Base-by-base conservation (phyloP, 2,329 filamentous ascomycete genomes). In the Epichloe hybrida region DNA sequence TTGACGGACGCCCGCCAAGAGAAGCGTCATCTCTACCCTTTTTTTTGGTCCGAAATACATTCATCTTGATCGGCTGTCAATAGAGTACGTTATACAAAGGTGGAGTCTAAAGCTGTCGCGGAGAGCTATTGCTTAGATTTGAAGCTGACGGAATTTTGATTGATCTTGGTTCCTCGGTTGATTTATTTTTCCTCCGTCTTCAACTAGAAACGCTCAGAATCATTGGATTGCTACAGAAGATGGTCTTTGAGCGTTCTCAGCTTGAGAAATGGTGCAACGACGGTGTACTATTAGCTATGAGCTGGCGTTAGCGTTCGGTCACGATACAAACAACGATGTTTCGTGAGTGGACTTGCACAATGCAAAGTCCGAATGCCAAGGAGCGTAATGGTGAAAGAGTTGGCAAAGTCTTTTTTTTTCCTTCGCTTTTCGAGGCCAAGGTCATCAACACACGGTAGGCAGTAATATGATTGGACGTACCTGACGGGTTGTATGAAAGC, bases 11-110 rank as follows among this genome's bases (percentile, higher is more conserved):
- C 12, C 69, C 68, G 13, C 69, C 68, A 38, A 65, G 57, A n/a
- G 64, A 55, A 40, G 64, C 58, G 8, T 78, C 76, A 46, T 84
- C 81, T 69, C 79, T 80, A 50, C 66, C 76, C 75, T 81, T 85
- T 72, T 83, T 83, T 88, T 83, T 84, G 46, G 73, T 81, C 59
- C 86, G 75, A 62, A 90, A 88, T 50, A 86, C 81, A 69, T 91
- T 89, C 86, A 90, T 60, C 15, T 50, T 55, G 51, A 48, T 31
- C 17, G 13, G 4, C n/a, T 45, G 12, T 39, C 34, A 12, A n/a
- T 15, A 45, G 4, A 35, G 20, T 27, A 17, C 34, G 39, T 3
- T 5, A 3, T 15, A 6, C 11, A 23, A 27, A 3, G 13, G 20
- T 45, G 15, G 17, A 48, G 13, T 34, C 27, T 36, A 15, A 15